A percentile compares a stretch with the other conserved stretches of the same genome.
These are phyloP conservation scores for Cytospora piceae DNA, from an alignment of 2,329 filamentous ascomycete genomes.

Conservation along the genomic window DNA sequence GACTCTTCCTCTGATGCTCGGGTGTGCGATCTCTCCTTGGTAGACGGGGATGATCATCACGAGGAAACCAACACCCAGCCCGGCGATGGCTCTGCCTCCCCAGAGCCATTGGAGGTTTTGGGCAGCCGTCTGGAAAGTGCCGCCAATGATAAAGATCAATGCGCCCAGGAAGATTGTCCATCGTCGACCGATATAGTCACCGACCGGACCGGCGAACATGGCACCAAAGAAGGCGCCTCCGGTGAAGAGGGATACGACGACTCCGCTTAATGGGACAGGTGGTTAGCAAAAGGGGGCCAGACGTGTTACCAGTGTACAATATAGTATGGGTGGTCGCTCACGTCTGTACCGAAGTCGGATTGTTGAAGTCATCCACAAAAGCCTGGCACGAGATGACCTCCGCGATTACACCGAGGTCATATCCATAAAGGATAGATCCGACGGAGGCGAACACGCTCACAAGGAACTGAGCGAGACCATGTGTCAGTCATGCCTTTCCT, in stretches of 20 bases:
- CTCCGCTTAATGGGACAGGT: constrained; percentile 50
- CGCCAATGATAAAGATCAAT: constrained; percentile 72
- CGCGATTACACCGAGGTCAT: constrained; percentile 58
- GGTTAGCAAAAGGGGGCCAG: constrained; percentile 6
- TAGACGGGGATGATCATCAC: constrained; percentile 62
- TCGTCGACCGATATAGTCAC: constrained; percentile 70
- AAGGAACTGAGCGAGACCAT: constrained; percentile 47
- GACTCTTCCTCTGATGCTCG: constrained; percentile 74
- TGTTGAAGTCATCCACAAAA: constrained; percentile 27
- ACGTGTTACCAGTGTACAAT: constrained; percentile 24
- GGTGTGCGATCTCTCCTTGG: constrained; percentile 79
- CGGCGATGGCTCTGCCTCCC: constrained; percentile 70
- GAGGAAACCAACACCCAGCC: constrained; percentile 58
- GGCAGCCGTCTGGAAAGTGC: constrained; percentile 73
- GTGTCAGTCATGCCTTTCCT: constrained; percentile 21
- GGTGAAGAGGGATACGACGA: constrained; percentile 79
- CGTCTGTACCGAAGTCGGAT: constrained; percentile 44
- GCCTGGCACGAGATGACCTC: constrained; percentile 53
- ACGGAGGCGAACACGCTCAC: constrained; percentile 59
- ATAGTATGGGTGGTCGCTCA: constrained; percentile 32
- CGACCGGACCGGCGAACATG: constrained; percentile 62
- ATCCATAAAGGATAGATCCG: constrained; percentile 58
- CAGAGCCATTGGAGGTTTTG: constrained; percentile 63
- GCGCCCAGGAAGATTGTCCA: constrained; percentile 74
- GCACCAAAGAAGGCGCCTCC: constrained; percentile 76